Conservation (phyloP, 2,329 filamentous ascomycete species). For the Pseudohalonectria lignicola region DNA sequence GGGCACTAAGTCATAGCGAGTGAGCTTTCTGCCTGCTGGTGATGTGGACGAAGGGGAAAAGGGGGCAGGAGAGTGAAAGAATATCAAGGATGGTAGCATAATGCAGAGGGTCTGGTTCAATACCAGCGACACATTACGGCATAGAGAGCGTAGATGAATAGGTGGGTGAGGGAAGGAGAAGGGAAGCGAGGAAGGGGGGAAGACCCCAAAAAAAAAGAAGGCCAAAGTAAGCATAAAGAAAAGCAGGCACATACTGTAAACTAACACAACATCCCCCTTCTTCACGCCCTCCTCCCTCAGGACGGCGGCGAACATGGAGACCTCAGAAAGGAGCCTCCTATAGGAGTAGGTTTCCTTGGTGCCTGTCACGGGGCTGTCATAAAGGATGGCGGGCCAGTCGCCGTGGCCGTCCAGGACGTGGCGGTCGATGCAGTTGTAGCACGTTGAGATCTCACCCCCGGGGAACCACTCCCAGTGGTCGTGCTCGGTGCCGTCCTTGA, state of each 20-base stretch:
- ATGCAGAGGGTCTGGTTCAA: too few species aligned
- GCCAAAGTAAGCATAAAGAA: background rate
- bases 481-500: constrained; percentile 52
- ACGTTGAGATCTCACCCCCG: constrained; percentile 79
- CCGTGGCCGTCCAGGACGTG: constrained; percentile 77
- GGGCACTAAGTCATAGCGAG: constrained; percentile 50
- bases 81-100: too few species aligned
- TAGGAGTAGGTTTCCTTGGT: constrained; percentile 68
- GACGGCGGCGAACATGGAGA: constrained; percentile 72
- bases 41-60: too few species aligned
- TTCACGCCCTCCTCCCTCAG: constrained; percentile 71
- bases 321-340: constrained; percentile 61
- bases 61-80: constrained; percentile 5
- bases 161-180: background rate
- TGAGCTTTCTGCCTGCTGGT: too few species aligned
- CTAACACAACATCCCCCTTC: constrained; percentile 76
- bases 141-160: too few species aligned
- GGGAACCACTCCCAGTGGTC: constrained; percentile 85
- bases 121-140: too few species aligned
- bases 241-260: constrained; percentile 58
- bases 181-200: too few species aligned
- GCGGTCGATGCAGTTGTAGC: constrained; percentile 83
- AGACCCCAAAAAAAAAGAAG: too few species aligned
- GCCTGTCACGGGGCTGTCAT: constrained; percentile 75
- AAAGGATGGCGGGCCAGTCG: constrained; percentile 64